These are phyloP conservation scores for Peltaster fructicola DNA, from an alignment of 2,329 filamentous ascomycete species.

Conservation along the genomic window DNA sequence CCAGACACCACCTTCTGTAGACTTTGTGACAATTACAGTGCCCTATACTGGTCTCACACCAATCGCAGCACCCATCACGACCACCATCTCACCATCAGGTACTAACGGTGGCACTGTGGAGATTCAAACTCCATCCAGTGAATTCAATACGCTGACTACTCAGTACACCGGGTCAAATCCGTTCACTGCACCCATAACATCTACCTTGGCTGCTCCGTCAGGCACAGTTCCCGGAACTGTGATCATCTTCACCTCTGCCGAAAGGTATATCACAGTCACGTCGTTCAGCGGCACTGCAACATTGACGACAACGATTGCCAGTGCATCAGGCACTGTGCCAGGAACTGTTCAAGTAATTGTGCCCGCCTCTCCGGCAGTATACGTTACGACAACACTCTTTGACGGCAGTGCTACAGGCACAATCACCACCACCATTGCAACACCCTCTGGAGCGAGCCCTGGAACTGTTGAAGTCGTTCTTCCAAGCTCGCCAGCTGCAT, in stretches of 20 bases:
- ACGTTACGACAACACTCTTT: too few relatives aligned
- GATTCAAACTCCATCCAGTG: constrained; percentile 3
- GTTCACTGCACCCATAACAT: constrained; percentile 2
- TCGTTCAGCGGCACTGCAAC: constrained; percentile 3
- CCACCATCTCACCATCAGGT: constrained; percentile 5
- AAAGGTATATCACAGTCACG: constrained; percentile 1
- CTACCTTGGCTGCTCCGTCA: constrained; percentile 3
- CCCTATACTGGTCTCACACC: constrained; percentile 3
- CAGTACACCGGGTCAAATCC: constrained; percentile 3
- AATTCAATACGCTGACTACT: too few relatives aligned
- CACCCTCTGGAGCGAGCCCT: too few relatives aligned
- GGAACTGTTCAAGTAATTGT: constrained; percentile 1
- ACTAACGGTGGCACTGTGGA: constrained; percentile 5
- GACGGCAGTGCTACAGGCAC: too few relatives aligned
- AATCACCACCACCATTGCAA: too few relatives aligned
- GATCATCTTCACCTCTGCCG: constrained; percentile 1
- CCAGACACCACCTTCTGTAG: constrained; percentile 2
- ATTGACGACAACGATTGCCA: constrained; percentile 3
- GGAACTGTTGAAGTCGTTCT: too few relatives aligned
- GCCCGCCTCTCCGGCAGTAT: constrained; percentile 3
- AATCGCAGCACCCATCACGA: constrained; percentile 4
- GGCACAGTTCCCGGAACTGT: constrained; percentile 1
- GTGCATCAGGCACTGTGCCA: constrained; percentile 1
- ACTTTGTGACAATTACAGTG: constrained; percentile 2
- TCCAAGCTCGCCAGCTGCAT: too few relatives aligned